phyloP scores from a whole-genome alignment of 202 grass and related monocot genomes.

The Hordeum pubiflorum region DNA sequence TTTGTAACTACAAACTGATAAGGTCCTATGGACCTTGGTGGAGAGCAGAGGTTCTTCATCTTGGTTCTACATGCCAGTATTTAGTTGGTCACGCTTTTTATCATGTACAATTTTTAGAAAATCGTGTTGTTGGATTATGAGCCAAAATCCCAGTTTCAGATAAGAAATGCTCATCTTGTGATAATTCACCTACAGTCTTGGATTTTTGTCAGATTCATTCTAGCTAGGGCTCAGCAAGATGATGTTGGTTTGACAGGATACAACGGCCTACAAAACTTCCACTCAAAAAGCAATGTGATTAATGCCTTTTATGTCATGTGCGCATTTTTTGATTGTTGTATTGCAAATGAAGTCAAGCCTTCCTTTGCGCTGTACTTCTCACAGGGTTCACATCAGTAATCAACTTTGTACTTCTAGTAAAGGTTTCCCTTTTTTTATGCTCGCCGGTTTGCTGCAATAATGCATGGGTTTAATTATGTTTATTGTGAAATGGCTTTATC shows the following conservation, averaged over 20 bases:
- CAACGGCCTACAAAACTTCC: neutral
- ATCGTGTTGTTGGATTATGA: neutral
- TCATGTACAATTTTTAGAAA: neutral
- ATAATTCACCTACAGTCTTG: constrained; percentile 17
- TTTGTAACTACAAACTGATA: constrained; percentile 14
- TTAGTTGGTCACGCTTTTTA: constrained; percentile 1
- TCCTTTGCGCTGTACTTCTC: neutral
- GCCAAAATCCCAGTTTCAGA: neutral
- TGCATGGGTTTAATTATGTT: constrained; percentile 29
- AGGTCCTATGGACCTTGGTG: neutral
- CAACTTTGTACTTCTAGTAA: neutral
- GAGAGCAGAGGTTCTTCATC: constrained; percentile 11
- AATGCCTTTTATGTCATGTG: neutral
- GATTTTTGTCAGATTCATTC: constrained; percentile 9
- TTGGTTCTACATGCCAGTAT: constrained; percentile 8
- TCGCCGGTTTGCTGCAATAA: constrained; percentile 23
- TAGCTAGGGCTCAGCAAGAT: neutral
- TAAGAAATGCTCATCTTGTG: neutral
- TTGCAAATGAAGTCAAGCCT: neutral
- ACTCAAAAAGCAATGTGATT: neutral
- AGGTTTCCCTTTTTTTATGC: constrained; percentile 14
- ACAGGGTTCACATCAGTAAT: constrained; percentile 7
- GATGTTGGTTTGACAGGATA: constrained; percentile 4
- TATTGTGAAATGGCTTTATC: constrained; percentile 24
- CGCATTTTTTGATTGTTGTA: constrained; percentile 2